These are phyloP conservation scores for Uromyces viciae-fabae DNA, from an alignment of 1,284 basidiomycete genomes.

Conservation along the genomic window DNA sequence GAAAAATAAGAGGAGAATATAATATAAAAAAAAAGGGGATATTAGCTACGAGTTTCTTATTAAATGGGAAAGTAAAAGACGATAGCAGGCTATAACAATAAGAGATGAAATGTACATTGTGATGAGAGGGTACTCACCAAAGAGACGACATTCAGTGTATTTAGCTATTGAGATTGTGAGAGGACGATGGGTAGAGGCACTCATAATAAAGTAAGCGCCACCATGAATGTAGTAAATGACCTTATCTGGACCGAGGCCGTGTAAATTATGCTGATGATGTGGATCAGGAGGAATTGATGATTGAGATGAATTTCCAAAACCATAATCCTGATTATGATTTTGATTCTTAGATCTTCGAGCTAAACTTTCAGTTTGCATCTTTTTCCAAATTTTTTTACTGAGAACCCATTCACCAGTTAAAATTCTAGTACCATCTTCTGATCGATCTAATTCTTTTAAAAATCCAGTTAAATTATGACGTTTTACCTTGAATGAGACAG, in stretches of 20 bases:
- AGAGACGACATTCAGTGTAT: constrained; percentile 84
- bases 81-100: neutral
- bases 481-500: constrained; percentile 83
- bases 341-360: constrained; percentile 46
- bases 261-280: neutral
- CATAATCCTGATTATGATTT: neutral
- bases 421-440: constrained; percentile 70
- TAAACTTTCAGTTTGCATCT: constrained; percentile 75
- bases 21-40: neutral
- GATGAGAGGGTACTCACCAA: constrained; percentile 59
- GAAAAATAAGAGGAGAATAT: neutral
- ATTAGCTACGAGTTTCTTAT: too few relatives aligned
- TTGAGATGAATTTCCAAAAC: neutral
- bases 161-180: constrained; percentile 89
- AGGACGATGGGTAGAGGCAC: constrained; percentile 85
- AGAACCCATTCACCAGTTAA: constrained; percentile 95
- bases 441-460: constrained; percentile 69
- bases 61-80: neutral
- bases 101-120: neutral
- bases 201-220: constrained; percentile 90
- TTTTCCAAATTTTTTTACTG: constrained; percentile 81
- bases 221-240: constrained; percentile 93
- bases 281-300: neutral
- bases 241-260: constrained; percentile 51
- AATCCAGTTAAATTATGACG: constrained; percentile 71